Base-by-base conservation (phyloP, 495 filamentous ascomycete species). In the Hypoxylon perforatum region DNA sequence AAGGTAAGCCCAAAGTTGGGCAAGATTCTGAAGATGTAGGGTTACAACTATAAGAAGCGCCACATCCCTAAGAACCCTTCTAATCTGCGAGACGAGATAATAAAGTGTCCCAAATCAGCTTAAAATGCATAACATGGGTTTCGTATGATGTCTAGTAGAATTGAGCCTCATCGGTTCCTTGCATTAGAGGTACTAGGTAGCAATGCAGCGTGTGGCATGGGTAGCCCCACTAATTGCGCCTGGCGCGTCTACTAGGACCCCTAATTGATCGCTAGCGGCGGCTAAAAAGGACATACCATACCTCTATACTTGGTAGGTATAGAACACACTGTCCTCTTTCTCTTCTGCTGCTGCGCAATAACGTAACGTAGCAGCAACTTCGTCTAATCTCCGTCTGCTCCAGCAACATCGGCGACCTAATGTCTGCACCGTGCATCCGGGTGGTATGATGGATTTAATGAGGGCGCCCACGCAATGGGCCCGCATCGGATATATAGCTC, bases 401-500 rank as follows among this genome's bases (percentile, higher is more conserved):
- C 17, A 14, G 11, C 15, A 12, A 3, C 36, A 44, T 10, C 9
- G 25, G 38, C 15, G 36, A 35, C 36, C 33, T 51, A 44, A 64
- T 61, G 65, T 57, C 54, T 45, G 23, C 17, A 49, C 41, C 38
- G 28, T 38, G 25, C 46, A 28, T 4, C 45, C 50, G 17, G 28
- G 47, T 61, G 65, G 17, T 18, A 45, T 38, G 38, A 69, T 69
- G 65, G 56, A 51, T 42, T 57, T 61, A 52, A 0, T 69, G 50
- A 56, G 22, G 38, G 56, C 39, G 9, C 42, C 65, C 50, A 22
- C 56, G 8, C 55, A 48, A 52, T 69, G 60, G 65, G 65, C 56
- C 57, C 65, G 51, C 45, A 56, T 64, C 18, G 55, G 55, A 25
- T 47, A 38, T 14, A 21, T 69, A 12, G 60, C 60, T 47, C 17